Percentiles rank a stretch among this genome's conserved stretches.
These are phyloP conservation scores for Pichia eremophila DNA, from an alignment of 805 yeast species.

Conservation along the genomic window DNA sequence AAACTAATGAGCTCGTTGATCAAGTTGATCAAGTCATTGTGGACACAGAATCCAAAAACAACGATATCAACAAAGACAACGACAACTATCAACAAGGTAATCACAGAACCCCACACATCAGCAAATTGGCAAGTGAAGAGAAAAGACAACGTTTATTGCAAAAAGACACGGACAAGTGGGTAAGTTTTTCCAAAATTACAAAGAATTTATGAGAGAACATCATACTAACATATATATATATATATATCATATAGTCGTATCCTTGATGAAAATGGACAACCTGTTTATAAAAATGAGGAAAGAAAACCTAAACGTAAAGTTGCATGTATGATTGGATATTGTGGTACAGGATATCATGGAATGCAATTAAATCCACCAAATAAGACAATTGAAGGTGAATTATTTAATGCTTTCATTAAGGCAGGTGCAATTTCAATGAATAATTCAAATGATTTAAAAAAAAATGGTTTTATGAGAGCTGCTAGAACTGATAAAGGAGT, in stretches of 20 bases:
- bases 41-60: too few species aligned
- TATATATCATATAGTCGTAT: slow-evolving; percentile 29
- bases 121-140: slow-evolving; percentile 15
- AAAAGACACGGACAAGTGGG: slow-evolving; percentile 43
- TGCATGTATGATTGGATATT: slow-evolving; percentile 85
- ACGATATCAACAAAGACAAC: too few species aligned
- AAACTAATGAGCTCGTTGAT: too few species aligned
- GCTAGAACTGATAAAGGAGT: slow-evolving; percentile 94
- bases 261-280: slow-evolving; percentile 56
- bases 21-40: too few species aligned
- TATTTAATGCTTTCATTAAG: slow-evolving; percentile 70
- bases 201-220: too few species aligned
- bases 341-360: slow-evolving; percentile 95
- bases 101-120: neutral
- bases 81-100: neutral
- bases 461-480: slow-evolving; percentile 78
- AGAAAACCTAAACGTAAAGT: slow-evolving; percentile 83
- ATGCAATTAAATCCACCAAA: slow-evolving; percentile 89
- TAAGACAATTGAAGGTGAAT: slow-evolving; percentile 83
- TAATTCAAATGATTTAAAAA: slow-evolving; percentile 81
- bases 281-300: slow-evolving; percentile 40
- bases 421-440: slow-evolving; percentile 86
- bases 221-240: neutral
- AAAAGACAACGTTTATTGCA: slow-evolving; percentile 23
- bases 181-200: slow-evolving; percentile 29